Evolutionary conservation across 192 early-diverging fungal genomes (phyloP).

Genomic region (Diversispora eburnea): DNA sequence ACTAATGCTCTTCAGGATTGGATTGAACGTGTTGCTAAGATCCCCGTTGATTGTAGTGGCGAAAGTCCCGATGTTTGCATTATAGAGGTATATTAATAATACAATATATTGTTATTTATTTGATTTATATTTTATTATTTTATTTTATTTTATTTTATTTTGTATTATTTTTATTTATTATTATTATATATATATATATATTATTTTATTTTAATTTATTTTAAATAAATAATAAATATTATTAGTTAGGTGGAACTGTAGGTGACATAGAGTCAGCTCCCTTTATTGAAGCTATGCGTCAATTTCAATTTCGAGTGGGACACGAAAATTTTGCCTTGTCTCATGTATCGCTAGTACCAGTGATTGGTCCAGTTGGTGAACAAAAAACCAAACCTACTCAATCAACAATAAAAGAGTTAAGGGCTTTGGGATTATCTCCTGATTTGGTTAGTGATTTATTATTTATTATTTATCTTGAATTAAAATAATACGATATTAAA

Average conservation of each 20-base stretch:
- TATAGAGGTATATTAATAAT: conserved; percentile 59
- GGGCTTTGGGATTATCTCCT: conserved; percentile 91
- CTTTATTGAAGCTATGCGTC: conserved; percentile 99
- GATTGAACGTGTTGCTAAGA: conserved; percentile 91
- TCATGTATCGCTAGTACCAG: conserved; percentile 95
- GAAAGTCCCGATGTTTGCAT: conserved; percentile 94
- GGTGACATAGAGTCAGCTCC: conserved; percentile 99
- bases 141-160: too few relatives aligned
- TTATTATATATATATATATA: too few relatives aligned
- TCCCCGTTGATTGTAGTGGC: conserved; percentile 80
- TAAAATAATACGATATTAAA: too few relatives aligned
- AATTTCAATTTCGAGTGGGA: conserved; percentile 99
- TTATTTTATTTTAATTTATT: not conserved
- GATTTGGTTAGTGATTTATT: conserved; percentile 58
- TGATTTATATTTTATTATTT: too few relatives aligned
- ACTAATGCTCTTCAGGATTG: conserved; percentile 97
- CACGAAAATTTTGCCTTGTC: conserved; percentile 97
- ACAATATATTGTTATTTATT: not conserved
- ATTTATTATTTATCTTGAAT: conserved; percentile 71
- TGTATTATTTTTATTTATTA: too few relatives aligned
- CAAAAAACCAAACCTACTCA: conserved; percentile 99
- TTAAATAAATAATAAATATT: too few relatives aligned
- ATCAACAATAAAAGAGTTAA: conserved; percentile 88
- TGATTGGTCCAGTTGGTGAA: conserved; percentile 96
- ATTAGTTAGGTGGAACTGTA: conserved; percentile 85